Conservation (phyloP, 2,329 filamentous ascomycete genomes). For the Aspergillus ustus region DNA sequence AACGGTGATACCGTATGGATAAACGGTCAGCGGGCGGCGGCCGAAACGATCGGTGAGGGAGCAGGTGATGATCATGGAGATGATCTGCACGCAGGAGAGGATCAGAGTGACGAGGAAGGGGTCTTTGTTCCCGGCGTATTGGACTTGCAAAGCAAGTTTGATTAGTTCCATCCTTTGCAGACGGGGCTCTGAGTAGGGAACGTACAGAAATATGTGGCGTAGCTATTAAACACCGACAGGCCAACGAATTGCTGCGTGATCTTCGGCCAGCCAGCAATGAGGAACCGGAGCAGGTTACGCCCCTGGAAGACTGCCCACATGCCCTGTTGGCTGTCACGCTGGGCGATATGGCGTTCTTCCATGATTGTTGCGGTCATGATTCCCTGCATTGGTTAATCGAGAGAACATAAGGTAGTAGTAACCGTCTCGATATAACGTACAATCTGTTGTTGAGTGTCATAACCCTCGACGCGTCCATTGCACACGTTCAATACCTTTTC, state of each 20-base stretch:
- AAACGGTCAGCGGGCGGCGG: conserved; percentile 46
- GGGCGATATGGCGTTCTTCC: conserved; percentile 38
- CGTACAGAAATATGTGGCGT: conserved; percentile 45
- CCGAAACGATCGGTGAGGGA: conserved; percentile 41
- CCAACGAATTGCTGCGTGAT: conserved; percentile 48
- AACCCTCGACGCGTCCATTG: conserved; percentile 38
- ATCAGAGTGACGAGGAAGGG: conserved; percentile 51
- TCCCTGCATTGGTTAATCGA: conserved; percentile 21
- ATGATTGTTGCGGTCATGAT: conserved; percentile 43
- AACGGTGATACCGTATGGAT: conserved; percentile 45
- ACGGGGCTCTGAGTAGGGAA: conserved; percentile 3
- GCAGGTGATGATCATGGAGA: conserved; percentile 48
- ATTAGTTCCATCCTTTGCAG: background rate
- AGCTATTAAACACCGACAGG: conserved; percentile 45
- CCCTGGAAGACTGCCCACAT: conserved; percentile 44
- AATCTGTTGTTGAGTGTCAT: conserved; percentile 39
- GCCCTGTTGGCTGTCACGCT: conserved; percentile 34
- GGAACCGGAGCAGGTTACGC: conserved; percentile 42
- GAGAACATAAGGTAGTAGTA: background rate
- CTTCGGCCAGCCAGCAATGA: conserved; percentile 48
- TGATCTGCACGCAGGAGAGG: conserved; percentile 46
- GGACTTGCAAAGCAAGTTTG: conserved; percentile 29
- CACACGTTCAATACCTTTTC: conserved; percentile 33
- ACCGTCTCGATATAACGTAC: conserved; percentile 20
- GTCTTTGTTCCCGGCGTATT: conserved; percentile 48